phyloP scores from a whole-genome alignment of 495 filamentous ascomycete species.

The Trichoderma orchidacearum region DNA sequence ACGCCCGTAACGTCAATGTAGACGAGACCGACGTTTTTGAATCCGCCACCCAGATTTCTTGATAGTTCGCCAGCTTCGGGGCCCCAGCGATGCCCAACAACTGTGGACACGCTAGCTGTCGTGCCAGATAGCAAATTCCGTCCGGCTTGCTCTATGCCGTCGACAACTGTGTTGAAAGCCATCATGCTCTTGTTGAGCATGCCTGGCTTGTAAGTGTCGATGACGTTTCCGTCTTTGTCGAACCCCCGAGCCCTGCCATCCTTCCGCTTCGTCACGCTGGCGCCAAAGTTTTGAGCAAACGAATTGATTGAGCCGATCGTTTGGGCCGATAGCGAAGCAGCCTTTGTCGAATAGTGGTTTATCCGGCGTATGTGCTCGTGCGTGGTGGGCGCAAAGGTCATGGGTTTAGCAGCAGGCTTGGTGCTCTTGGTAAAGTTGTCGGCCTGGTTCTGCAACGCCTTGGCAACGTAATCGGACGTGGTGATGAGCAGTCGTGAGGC shows the following conservation, averaged over 20 bases:
- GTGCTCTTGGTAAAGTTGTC: constrained; percentile 69
- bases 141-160: constrained; percentile 79
- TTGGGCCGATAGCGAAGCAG: constrained; percentile 66
- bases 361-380: constrained; percentile 77
- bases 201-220: constrained; percentile 66
- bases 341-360: constrained; percentile 61
- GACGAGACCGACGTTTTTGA: constrained; percentile 94
- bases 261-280: constrained; percentile 49
- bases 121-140: constrained; percentile 59
- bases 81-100: constrained; percentile 77
- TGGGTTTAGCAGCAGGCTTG: constrained; percentile 58
- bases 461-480: constrained; percentile 62
- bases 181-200: constrained; percentile 91
- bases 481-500: constrained; percentile 92
- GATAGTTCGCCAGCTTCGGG: constrained; percentile 67
- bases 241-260: constrained; percentile 33
- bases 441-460: constrained; percentile 58
- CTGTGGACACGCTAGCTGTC: constrained; percentile 60
- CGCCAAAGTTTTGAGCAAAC: constrained; percentile 80
- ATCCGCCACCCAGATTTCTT: constrained; percentile 59
- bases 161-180: constrained; percentile 88
- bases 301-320: constrained; percentile 72
- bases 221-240: constrained; percentile 49
- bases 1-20: constrained; percentile 95
- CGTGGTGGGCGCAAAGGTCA: constrained; percentile 78